Percentiles rank a stretch among this genome's conserved stretches.
phyloP scores from a whole-genome alignment of 2,329 filamentous ascomycete genomes.

The Aspergillus amoenus region DNA sequence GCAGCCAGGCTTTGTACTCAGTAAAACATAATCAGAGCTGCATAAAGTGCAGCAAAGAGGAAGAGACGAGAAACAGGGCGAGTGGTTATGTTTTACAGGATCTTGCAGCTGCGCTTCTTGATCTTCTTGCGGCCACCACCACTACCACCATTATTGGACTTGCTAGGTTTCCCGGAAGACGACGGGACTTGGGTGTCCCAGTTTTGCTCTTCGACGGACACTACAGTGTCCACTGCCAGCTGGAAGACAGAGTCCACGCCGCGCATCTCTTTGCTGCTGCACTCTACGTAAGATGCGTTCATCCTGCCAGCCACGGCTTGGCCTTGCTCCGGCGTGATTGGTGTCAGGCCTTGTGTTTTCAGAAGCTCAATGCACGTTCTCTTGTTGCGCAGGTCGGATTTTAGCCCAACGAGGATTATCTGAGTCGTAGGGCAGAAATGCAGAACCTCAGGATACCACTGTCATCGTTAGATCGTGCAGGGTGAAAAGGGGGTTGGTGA shows the following conservation, averaged over 20 bases:
- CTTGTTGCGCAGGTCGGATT: conserved; percentile 94
- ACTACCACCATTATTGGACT: conserved; percentile 26
- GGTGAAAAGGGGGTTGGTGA: background rate
- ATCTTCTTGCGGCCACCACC: conserved; percentile 55
- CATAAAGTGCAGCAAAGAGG: conserved; percentile 13
- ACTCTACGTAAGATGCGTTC: conserved; percentile 95
- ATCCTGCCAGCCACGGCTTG: conserved; percentile 86
- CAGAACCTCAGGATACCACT: conserved; percentile 99
- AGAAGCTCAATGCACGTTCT: conserved; percentile 97
- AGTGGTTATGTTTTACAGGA: conserved; percentile 58
- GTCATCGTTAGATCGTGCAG: conserved; percentile 10
- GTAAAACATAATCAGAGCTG: background rate
- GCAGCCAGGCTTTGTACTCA: conserved; percentile 38
- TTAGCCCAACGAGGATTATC: conserved; percentile 91
- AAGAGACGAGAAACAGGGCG: conserved; percentile 14
- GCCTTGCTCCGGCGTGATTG: conserved; percentile 89
- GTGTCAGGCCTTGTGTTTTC: conserved; percentile 94
- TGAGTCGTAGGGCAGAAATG: conserved; percentile 98
- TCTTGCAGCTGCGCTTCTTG: conserved; percentile 81
- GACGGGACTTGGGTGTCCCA: conserved; percentile 28
- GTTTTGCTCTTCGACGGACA: conserved; percentile 72
- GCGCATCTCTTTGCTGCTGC: conserved; percentile 95
- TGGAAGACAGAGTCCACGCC: conserved; percentile 98
- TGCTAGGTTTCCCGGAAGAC: background rate
- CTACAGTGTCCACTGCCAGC: conserved; percentile 82